These are phyloP conservation scores for Komagataella pastoris DNA, from an alignment of 805 yeast genomes.

Conservation along the genomic window DNA sequence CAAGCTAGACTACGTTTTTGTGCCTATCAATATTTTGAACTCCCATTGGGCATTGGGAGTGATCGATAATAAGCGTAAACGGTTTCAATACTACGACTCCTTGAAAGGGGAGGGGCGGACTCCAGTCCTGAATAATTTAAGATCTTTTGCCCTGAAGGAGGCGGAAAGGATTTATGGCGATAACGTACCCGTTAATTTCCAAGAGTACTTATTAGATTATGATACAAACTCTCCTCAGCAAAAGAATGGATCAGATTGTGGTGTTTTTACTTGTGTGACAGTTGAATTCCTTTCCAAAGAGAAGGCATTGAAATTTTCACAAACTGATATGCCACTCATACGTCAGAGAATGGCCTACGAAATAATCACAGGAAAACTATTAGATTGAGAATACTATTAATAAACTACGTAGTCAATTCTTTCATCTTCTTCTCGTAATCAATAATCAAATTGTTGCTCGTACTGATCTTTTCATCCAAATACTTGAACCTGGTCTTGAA, in stretches of 20 bases:
- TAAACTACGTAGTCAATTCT: slow-evolving; percentile 9
- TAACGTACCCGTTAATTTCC: slow-evolving; percentile 16
- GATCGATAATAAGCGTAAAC: slow-evolving; percentile 44
- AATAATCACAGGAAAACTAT: slow-evolving; percentile 18
- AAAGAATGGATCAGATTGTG: slow-evolving; percentile 86
- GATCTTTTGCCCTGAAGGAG: slow-evolving; percentile 57
- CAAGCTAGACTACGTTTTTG: slow-evolving; percentile 50
- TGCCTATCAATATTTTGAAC: slow-evolving; percentile 74
- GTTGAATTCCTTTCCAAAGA: slow-evolving; percentile 48
- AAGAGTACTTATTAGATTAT: slow-evolving; percentile 11
- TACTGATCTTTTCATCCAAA: slow-evolving; percentile 51
- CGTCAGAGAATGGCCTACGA: slow-evolving; percentile 61
- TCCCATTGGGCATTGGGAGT: slow-evolving; percentile 91
- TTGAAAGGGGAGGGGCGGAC: slow-evolving; percentile 27
- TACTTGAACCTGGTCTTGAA: slow-evolving; percentile 53
- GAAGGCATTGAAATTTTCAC: slow-evolving; percentile 38
- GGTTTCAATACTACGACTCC: slow-evolving; percentile 70
- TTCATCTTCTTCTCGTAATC: slow-evolving; percentile 31
- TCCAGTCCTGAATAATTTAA: slow-evolving; percentile 32
- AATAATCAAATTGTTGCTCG: slow-evolving; percentile 37
- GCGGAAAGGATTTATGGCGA: slow-evolving; percentile 35
- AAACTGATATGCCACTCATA: slow-evolving; percentile 53
- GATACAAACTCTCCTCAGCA: slow-evolving; percentile 57
- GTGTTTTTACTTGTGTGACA: slow-evolving; percentile 80
- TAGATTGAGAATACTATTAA: slow-evolving; percentile 4